Conservation (phyloP, 1,284 basidiomycete genomes). For the Papiliotrema fonsecae region DNA sequence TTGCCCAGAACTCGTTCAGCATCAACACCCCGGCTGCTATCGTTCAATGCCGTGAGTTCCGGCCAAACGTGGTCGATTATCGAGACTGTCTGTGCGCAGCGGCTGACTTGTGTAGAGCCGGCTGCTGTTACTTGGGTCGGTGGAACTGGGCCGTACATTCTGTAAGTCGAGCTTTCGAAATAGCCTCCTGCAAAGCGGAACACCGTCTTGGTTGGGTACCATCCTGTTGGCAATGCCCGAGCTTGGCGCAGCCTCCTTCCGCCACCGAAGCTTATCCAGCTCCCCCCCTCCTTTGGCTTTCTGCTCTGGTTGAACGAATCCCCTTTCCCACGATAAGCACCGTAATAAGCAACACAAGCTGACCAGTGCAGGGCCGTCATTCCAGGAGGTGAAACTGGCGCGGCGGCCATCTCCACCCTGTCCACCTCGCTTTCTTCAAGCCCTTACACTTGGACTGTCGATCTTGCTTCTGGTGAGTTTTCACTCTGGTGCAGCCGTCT, state of each 20-base stretch:
- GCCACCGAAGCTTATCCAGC: neutral
- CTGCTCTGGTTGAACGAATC: neutral
- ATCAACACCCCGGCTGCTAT: constrained; percentile 20
- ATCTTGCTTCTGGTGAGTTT: constrained; percentile 30
- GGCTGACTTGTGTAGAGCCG: constrained; percentile 27
- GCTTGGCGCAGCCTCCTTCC: neutral
- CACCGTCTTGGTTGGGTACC: too few relatives aligned
- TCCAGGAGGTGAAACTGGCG: constrained; percentile 34
- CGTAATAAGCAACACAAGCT: neutral
- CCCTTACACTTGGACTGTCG: constrained; percentile 37
- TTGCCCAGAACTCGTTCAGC: constrained; percentile 18
- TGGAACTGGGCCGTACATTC: constrained; percentile 35
- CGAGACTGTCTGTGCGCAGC: neutral
- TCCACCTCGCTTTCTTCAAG: constrained; percentile 13
- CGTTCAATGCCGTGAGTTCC: constrained; percentile 42
- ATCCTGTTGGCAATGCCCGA: too few relatives aligned
- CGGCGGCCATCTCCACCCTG: constrained; percentile 29
- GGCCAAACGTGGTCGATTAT: neutral
- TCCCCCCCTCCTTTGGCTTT: neutral
- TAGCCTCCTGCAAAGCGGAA: too few relatives aligned
- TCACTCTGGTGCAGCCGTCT: neutral
- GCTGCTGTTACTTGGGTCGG: constrained; percentile 27
- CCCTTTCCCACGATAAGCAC: too few relatives aligned
- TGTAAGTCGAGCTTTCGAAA: constrained; percentile 40
- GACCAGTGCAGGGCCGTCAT: constrained; percentile 30